Percentiles rank a stretch among this genome's conserved stretches.
phyloP scores from a whole-genome alignment of 768 basidiomycete genomes.

The Pleurotus giganteus region DNA sequence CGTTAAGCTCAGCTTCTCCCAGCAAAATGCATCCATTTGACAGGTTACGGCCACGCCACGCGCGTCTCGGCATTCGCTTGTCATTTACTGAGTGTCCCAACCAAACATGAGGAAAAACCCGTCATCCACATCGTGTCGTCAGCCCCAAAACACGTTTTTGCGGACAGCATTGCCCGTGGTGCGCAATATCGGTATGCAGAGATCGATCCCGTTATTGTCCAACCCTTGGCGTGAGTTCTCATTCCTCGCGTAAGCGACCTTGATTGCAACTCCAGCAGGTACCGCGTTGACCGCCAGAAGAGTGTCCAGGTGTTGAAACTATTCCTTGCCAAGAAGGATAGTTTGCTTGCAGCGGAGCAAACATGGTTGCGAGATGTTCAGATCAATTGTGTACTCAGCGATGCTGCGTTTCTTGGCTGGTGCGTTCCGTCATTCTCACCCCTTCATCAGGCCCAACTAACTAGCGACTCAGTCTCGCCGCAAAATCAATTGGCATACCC shows the following conservation, averaged over 20 bases:
- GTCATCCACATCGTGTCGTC: slow-evolving; percentile 68
- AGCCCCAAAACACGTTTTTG: slow-evolving; percentile 70
- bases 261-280: slow-evolving; percentile 34
- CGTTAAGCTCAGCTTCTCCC: background rate
- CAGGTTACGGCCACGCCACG: slow-evolving; percentile 84
- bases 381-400: slow-evolving; percentile 66
- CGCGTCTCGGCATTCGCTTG: slow-evolving; percentile 73
- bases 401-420: slow-evolving; percentile 80
- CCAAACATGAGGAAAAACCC: slow-evolving; percentile 27
- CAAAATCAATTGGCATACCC: slow-evolving; percentile 60
- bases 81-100: slow-evolving; percentile 50
- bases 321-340: slow-evolving; percentile 57
- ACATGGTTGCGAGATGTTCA: slow-evolving; percentile 52
- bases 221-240: slow-evolving; percentile 67
- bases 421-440: slow-evolving; percentile 26
- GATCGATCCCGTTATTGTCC: slow-evolving; percentile 79
- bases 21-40: background rate
- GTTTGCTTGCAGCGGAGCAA: slow-evolving; percentile 51
- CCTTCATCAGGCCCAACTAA: background rate
- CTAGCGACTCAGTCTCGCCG: slow-evolving; percentile 52
- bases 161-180: slow-evolving; percentile 58
- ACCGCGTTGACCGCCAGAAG: slow-evolving; percentile 69
- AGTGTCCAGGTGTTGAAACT: slow-evolving; percentile 60
- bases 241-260: background rate
- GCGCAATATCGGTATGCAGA: slow-evolving; percentile 68